Conservation (phyloP, 371 early-diverging fungal species). For the Haplosporangium sp. region DNA sequence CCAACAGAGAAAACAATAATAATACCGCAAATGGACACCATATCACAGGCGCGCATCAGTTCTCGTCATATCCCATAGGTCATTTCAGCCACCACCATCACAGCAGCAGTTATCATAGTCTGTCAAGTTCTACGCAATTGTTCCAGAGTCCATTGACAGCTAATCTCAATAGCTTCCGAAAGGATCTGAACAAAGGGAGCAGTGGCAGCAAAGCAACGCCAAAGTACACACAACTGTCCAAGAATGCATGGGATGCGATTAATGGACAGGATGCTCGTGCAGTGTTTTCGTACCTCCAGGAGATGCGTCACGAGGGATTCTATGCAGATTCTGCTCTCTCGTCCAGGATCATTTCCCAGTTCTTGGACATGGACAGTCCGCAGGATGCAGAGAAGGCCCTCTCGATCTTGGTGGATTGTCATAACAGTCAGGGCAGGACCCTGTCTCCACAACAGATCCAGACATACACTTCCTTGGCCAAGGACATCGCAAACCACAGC, state of each 20-base stretch:
- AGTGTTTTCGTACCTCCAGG: constrained; percentile 39
- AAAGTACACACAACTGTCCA: constrained; percentile 28
- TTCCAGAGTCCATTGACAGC: too few species aligned
- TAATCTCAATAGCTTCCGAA: too few species aligned
- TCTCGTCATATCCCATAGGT: too few species aligned
- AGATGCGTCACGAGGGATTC: constrained; percentile 41
- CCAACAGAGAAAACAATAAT: constrained; percentile 42
- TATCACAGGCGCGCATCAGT: too few species aligned
- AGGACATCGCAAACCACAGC: constrained; percentile 51
- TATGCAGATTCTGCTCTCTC: constrained; percentile 49
- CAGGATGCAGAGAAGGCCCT: constrained; percentile 49
- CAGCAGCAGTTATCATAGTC: neutral
- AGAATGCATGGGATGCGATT: constrained; percentile 42
- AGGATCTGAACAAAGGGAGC: too few species aligned
- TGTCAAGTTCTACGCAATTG: too few species aligned
- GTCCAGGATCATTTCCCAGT: constrained; percentile 35
- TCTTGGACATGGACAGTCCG: constrained; percentile 40
- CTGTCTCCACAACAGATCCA: constrained; percentile 35
- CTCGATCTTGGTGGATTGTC: constrained; percentile 51
- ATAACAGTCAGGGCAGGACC: constrained; percentile 28
- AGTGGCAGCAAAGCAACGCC: constrained; percentile 4
- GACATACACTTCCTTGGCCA: constrained; percentile 38
- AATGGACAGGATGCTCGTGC: constrained; percentile 42
- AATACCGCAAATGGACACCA: constrained; percentile 10
- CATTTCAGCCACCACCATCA: constrained; percentile 4